Evolutionary conservation across 2,329 filamentous ascomycete genomes (phyloP).

Genomic region (Ceratocystiopsis minuta): DNA sequence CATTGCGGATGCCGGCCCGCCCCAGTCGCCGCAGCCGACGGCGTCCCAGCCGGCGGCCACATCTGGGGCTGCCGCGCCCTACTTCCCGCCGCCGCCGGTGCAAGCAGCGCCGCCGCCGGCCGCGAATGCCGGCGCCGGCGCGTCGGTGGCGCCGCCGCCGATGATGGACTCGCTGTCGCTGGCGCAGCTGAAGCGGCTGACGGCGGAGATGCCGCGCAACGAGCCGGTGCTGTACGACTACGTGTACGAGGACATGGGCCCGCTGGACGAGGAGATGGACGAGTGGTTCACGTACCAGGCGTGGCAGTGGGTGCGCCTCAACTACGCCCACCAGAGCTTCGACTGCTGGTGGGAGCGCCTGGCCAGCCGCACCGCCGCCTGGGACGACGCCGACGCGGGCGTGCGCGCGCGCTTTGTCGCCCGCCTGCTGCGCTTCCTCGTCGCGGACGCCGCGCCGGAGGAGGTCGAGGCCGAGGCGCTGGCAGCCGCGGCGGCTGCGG

Average conservation of each 20-base stretch:
- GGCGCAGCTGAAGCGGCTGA: slow-evolving; percentile 52
- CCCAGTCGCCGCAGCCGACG: too few relatives aligned
- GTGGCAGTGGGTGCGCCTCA: slow-evolving; percentile 65
- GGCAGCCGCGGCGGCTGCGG: too few relatives aligned
- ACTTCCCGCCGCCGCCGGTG: not conserved
- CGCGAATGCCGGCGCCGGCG: too few relatives aligned
- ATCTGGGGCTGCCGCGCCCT: not conserved
- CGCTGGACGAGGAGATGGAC: slow-evolving; percentile 75
- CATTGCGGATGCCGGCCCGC: too few relatives aligned
- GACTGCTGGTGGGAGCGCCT: slow-evolving; percentile 54
- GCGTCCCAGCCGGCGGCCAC: too few relatives aligned
- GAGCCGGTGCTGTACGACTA: slow-evolving; percentile 74
- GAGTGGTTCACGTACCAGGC: slow-evolving; percentile 95
- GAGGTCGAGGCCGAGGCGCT: too few relatives aligned
- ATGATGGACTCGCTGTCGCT: slow-evolving; percentile 53
- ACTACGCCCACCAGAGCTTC: slow-evolving; percentile 59
- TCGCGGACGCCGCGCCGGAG: slow-evolving; percentile 2
- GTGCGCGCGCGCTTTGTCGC: slow-evolving; percentile 38
- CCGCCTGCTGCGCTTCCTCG: slow-evolving; percentile 27
- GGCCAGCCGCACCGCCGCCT: slow-evolving; percentile 23
- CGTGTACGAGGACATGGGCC: slow-evolving; percentile 52
- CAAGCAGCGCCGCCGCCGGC: not conserved
- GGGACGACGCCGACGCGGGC: slow-evolving; percentile 46
- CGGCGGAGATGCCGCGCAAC: slow-evolving; percentile 51
- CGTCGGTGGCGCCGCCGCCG: not conserved